phyloP scores from a whole-genome alignment of 2,329 filamentous ascomycete species.

The Apiospora koreana region DNA sequence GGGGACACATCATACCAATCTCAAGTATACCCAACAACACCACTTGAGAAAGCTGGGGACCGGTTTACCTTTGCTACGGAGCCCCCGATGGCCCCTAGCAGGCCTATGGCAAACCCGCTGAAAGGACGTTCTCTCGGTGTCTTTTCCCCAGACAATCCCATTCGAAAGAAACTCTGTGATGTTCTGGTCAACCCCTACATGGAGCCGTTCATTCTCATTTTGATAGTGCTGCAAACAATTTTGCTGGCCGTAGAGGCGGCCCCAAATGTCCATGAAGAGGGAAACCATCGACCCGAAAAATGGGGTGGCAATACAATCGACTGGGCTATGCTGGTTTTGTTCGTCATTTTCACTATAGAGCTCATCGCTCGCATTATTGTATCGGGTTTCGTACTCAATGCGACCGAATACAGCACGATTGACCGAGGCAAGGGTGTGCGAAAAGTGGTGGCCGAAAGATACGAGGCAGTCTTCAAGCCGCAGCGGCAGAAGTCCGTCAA shows the following conservation, averaged over 20 bases:
- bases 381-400: slow-evolving; percentile 89
- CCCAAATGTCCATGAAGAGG: slow-evolving; percentile 65
- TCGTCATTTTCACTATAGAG: slow-evolving; percentile 88
- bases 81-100: slow-evolving; percentile 33
- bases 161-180: slow-evolving; percentile 77
- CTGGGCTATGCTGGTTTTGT: slow-evolving; percentile 79
- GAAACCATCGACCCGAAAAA: slow-evolving; percentile 57
- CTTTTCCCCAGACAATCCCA: slow-evolving; percentile 74
- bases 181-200: slow-evolving; percentile 82
- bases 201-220: slow-evolving; percentile 80
- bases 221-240: slow-evolving; percentile 87
- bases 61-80: slow-evolving; percentile 30
- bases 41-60: slow-evolving; percentile 46
- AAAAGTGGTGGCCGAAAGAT: slow-evolving; percentile 74
- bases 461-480: slow-evolving; percentile 77
- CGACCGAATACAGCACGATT: slow-evolving; percentile 87
- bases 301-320: slow-evolving; percentile 73
- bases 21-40: slow-evolving; percentile 43
- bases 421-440: slow-evolving; percentile 75
- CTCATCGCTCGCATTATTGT: slow-evolving; percentile 83
- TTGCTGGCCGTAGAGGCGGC: slow-evolving; percentile 85
- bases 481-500: slow-evolving; percentile 71
- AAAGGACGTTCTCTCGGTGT: slow-evolving; percentile 84
- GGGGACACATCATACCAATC: slow-evolving; percentile 54
- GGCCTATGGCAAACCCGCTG: slow-evolving; percentile 69